Conservation (phyloP, 116 monocot genomes). For the Thalassia testudinum region DNA sequence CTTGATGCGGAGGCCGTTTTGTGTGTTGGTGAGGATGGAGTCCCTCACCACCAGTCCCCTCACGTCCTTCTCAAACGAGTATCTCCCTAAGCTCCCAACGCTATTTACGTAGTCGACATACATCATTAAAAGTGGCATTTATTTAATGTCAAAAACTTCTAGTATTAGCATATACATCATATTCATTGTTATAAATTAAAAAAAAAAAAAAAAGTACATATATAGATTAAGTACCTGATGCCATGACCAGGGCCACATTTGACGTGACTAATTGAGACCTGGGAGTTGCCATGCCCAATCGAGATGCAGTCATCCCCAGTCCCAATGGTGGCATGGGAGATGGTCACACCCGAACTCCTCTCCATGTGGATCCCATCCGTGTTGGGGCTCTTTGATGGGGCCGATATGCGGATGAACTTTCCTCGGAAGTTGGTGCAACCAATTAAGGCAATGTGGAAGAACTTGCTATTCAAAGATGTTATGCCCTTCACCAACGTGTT, state of each 20-base stretch:
- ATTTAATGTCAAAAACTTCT: too few species aligned
- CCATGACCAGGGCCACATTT: conserved; percentile 84
- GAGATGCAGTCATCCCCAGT: conserved; percentile 94
- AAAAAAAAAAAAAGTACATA: too few species aligned
- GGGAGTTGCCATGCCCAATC: conserved; percentile 48
- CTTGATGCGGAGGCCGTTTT: conserved; percentile 69
- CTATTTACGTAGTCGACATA: too few species aligned
- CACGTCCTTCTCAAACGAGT: conserved; percentile 44
- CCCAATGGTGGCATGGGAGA: conserved; percentile 25
- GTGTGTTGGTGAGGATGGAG: conserved; percentile 28
- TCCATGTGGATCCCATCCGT: conserved; percentile 89
- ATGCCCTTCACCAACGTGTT: conserved; percentile 28
- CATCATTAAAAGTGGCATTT: too few species aligned
- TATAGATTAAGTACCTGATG: conserved; percentile 62
- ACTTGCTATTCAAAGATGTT: conserved; percentile 62
- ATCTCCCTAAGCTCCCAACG: conserved; percentile 78
- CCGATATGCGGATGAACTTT: conserved; percentile 25
- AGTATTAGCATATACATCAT: too few species aligned
- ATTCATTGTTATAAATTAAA: too few species aligned
- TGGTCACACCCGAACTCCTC: conserved; percentile 24
- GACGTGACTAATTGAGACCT: conserved; percentile 28
- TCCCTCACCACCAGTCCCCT: conserved; percentile 27
- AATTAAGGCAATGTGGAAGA: conserved; percentile 62
- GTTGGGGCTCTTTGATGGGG: conserved; percentile 66
- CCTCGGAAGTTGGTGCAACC: conserved; percentile 30